phyloP scores from a whole-genome alignment of 2,329 filamentous ascomycete genomes.

The Tolypocladium tundrense region DNA sequence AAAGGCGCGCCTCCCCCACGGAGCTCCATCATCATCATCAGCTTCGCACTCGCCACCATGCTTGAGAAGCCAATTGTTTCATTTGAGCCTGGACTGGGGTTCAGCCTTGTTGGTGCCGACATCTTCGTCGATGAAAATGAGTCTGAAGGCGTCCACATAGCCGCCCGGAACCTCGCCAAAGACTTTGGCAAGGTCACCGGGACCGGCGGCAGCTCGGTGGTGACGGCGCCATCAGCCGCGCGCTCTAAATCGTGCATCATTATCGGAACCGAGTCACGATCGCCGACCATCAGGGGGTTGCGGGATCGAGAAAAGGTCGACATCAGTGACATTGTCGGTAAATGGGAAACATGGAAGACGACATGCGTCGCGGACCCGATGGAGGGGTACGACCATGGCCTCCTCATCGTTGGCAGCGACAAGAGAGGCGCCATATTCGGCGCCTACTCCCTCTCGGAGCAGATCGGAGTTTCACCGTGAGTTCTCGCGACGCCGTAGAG shows the following conservation, averaged over 20 bases:
- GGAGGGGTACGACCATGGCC: constrained; percentile 27
- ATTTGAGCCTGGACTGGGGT: constrained; percentile 11
- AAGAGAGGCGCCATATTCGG: constrained; percentile 51
- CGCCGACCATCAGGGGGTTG: constrained; percentile 9
- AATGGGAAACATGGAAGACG: constrained; percentile 47
- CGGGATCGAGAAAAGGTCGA: constrained; percentile 10
- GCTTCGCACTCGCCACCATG: constrained; percentile 7
- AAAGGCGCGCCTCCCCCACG: background rate
- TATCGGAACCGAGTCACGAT: constrained; percentile 11
- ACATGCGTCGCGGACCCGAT: constrained; percentile 35
- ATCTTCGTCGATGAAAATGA: constrained; percentile 20
- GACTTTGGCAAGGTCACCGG: constrained; percentile 16
- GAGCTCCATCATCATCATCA: background rate
- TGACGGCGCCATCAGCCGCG: background rate
- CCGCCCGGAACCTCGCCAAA: constrained; percentile 18
- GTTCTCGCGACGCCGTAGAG: constrained; percentile 2
- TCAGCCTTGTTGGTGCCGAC: constrained; percentile 17
- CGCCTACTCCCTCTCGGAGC: constrained; percentile 48
- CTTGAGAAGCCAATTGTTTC: constrained; percentile 15
- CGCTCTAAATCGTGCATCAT: constrained; percentile 10
- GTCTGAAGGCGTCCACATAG: constrained; percentile 20
- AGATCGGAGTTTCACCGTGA: constrained; percentile 48
- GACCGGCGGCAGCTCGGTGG: constrained; percentile 3
- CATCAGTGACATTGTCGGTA: constrained; percentile 20
- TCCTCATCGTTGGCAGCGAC: constrained; percentile 49